A percentile compares a stretch with the other conserved stretches of the same genome.
These are phyloP conservation scores for Fusarium austroafricanum DNA, from an alignment of 2,329 filamentous ascomycete species.

Conservation along the genomic window DNA sequence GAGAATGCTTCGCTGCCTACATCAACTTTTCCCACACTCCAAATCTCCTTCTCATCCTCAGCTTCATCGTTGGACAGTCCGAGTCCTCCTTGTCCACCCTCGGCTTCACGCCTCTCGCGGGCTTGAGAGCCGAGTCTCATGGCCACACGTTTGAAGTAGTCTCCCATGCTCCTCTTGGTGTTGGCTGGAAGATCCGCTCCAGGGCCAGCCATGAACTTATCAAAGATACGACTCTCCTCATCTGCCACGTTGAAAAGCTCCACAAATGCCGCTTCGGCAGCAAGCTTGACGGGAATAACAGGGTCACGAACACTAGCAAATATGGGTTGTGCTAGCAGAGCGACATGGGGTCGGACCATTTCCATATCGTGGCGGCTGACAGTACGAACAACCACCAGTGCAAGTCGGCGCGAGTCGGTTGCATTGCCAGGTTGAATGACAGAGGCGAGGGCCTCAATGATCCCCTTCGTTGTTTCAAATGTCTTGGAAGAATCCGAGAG, in stretches of 20 bases:
- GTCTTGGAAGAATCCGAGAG: constrained; percentile 74
- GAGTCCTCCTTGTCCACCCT: constrained; percentile 87
- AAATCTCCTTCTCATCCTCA: constrained; percentile 95
- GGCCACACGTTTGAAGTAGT: constrained; percentile 97
- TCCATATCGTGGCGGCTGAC: constrained; percentile 83
- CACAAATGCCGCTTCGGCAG: constrained; percentile 94
- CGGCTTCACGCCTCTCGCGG: constrained; percentile 88
- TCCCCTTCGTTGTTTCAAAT: constrained; percentile 80
- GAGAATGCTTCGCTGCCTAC: constrained; percentile 43
- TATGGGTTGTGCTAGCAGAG: constrained; percentile 81
- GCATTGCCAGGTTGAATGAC: constrained; percentile 82
- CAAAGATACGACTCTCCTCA: constrained; percentile 86
- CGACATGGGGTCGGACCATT: constrained; percentile 82
- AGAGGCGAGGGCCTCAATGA: constrained; percentile 82
- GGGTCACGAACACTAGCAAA: constrained; percentile 91
- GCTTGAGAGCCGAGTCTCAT: constrained; percentile 86
- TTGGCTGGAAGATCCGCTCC: constrained; percentile 74
- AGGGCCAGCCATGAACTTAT: constrained; percentile 84
- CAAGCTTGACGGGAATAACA: constrained; percentile 94
- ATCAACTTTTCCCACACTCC: constrained; percentile 93
- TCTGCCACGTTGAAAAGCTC: constrained; percentile 91
- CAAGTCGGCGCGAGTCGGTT: constrained; percentile 84
- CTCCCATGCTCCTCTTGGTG: constrained; percentile 88
- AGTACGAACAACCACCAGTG: constrained; percentile 89
- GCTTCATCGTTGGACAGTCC: constrained; percentile 90